These are phyloP conservation scores for Gonapodya prolifera DNA, from an alignment of 192 early-diverging fungal genomes.

Conservation along the genomic window DNA sequence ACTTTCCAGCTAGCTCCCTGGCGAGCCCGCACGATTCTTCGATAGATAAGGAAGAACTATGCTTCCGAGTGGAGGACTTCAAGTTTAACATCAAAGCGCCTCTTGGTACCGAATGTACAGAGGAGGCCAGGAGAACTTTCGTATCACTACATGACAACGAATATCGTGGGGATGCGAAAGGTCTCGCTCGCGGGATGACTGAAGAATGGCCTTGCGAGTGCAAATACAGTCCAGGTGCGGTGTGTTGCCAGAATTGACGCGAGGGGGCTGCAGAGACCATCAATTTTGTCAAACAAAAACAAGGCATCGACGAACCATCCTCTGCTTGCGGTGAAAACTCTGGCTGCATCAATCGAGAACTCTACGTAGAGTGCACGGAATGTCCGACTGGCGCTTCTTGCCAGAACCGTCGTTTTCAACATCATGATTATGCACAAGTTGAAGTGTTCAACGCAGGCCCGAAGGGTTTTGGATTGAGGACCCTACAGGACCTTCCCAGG, in stretches of 20 bases:
- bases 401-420: slow-evolving; percentile 81
- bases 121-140: background rate
- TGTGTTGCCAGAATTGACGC: slow-evolving; percentile 7
- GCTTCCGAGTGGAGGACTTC: background rate
- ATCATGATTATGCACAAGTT: slow-evolving; percentile 67
- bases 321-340: slow-evolving; percentile 76
- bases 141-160: slow-evolving; percentile 29
- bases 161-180: slow-evolving; percentile 56
- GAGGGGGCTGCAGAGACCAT: no score
- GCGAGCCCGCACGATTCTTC: background rate
- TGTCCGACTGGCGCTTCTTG: slow-evolving; percentile 84
- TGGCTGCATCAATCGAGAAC: slow-evolving; percentile 83
- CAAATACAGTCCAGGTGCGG: slow-evolving; percentile 47
- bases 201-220: slow-evolving; percentile 72
- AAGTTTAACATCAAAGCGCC: background rate
- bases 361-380: slow-evolving; percentile 84
- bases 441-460: slow-evolving; percentile 79
- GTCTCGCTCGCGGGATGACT: slow-evolving; percentile 41
- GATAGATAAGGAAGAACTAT: background rate
- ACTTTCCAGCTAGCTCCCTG: background rate
- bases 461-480: slow-evolving; percentile 90
- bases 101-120: background rate
- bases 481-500: slow-evolving; percentile 47
- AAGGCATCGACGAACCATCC: background rate
- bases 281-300: background rate